Evolutionary conservation across 495 filamentous ascomycete genomes (phyloP).

Genomic region (Pyronema domesticum): DNA sequence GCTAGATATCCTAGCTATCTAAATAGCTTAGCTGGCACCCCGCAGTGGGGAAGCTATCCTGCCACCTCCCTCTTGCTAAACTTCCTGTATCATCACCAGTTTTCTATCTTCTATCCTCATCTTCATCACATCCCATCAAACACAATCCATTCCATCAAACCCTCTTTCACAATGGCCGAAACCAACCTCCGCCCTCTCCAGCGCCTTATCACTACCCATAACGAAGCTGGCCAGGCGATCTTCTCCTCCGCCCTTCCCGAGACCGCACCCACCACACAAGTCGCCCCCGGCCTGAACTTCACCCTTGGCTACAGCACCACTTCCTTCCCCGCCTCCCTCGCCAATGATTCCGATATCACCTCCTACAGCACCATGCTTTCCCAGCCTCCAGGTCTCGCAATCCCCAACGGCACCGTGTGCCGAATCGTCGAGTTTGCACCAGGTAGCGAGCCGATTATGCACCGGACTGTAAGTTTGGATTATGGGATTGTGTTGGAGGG

Average conservation of each 20-base stretch:
- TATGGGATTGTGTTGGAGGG: slow-evolving; percentile 68
- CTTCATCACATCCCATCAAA: not conserved
- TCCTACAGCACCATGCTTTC: slow-evolving; percentile 25
- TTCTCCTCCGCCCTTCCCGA: slow-evolving; percentile 13
- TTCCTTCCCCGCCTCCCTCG: slow-evolving; percentile 36
- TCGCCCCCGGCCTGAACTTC: slow-evolving; percentile 21
- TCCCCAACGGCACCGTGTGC: slow-evolving; percentile 35
- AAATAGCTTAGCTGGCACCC: not conserved
- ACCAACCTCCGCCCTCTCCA: not conserved
- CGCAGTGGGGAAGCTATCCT: not conserved
- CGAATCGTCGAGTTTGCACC: slow-evolving; percentile 46
- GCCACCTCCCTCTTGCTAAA: no score
- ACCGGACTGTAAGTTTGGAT: slow-evolving; percentile 55
- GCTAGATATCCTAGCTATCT: not conserved
- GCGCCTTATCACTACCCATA: slow-evolving; percentile 29
- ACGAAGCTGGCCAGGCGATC: slow-evolving; percentile 25
- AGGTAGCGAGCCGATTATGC: slow-evolving; percentile 39
- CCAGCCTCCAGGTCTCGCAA: slow-evolving; percentile 3
- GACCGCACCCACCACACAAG: slow-evolving; percentile 6
- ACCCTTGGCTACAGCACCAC: slow-evolving; percentile 38
- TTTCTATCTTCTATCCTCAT: not conserved
- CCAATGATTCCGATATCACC: slow-evolving; percentile 31
- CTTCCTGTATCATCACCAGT: not conserved
- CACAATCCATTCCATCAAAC: not conserved
- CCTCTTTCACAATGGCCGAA: not conserved